Conservation (phyloP, 495 filamentous ascomycete genomes). For the Glutinoglossum americanum region DNA sequence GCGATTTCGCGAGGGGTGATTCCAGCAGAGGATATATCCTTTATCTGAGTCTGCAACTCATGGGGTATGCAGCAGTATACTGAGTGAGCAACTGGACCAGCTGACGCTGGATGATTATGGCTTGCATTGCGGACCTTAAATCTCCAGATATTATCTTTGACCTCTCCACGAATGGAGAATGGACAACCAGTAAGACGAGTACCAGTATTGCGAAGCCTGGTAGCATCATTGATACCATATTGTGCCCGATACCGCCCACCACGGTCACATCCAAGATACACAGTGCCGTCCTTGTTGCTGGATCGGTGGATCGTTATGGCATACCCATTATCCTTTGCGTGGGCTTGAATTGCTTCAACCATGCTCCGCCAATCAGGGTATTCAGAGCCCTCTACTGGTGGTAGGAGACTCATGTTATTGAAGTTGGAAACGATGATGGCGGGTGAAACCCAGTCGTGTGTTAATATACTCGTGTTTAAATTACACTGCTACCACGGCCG, state of each 20-base stretch:
- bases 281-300: neutral
- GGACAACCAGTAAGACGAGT: neutral
- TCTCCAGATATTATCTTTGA: neutral
- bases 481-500: too few species aligned
- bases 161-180: neutral
- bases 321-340: neutral
- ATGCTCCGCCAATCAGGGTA: neutral
- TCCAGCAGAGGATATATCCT: neutral
- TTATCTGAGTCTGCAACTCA: neutral
- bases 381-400: too few species aligned
- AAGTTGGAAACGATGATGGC: too few species aligned
- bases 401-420: too few species aligned
- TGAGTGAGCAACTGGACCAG: neutral
- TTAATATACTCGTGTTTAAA: too few species aligned
- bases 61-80: neutral
- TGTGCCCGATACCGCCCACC: neutral
- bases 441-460: too few species aligned
- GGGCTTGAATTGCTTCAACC: neutral
- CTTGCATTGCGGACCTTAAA: neutral
- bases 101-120: neutral
- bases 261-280: slow-evolving; percentile 1
- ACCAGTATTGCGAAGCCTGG: neutral
- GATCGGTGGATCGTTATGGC: neutral
- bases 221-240: neutral
- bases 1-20: neutral